These are phyloP conservation scores for Fomitopsis serialis DNA, from an alignment of 768 basidiomycete genomes.

Conservation along the genomic window DNA sequence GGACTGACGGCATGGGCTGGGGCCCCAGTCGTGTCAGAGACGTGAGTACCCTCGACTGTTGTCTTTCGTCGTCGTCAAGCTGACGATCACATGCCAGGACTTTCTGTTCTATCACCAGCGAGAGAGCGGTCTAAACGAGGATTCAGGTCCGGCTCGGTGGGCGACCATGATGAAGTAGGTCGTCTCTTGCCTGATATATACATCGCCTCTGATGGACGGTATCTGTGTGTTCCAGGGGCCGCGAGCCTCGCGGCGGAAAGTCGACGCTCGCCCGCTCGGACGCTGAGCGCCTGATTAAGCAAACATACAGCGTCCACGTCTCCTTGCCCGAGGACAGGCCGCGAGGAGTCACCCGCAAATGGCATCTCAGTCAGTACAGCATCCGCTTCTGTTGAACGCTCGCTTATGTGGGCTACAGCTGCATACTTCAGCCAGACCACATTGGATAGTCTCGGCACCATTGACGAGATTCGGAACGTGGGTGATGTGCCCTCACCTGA, in stretches of 20 bases:
- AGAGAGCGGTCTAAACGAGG: slow-evolving; percentile 35
- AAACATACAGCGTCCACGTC: slow-evolving; percentile 49
- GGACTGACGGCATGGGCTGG: slow-evolving; percentile 76
- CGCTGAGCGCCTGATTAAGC: slow-evolving; percentile 44
- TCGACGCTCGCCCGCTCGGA: slow-evolving; percentile 22
- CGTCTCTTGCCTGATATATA: slow-evolving; percentile 6
- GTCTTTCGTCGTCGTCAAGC: slow-evolving; percentile 1
- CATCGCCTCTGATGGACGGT: slow-evolving; percentile 11
- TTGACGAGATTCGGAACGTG: slow-evolving; percentile 64
- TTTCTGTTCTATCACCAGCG: slow-evolving; percentile 54
- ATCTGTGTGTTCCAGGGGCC: slow-evolving; percentile 26
- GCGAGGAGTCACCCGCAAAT: slow-evolving; percentile 40
- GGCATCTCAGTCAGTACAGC: slow-evolving; percentile 45
- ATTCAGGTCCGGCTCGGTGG: slow-evolving; percentile 58
- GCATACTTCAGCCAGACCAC: slow-evolving; percentile 82
- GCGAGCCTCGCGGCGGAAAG: slow-evolving; percentile 36
- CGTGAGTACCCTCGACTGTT: slow-evolving; percentile 11
- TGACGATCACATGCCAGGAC: slow-evolving; percentile 27
- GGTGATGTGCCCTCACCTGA: slow-evolving; percentile 66
- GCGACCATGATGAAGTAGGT: slow-evolving; percentile 32
- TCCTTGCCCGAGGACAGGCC: slow-evolving; percentile 38
- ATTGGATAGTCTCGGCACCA: slow-evolving; percentile 63
- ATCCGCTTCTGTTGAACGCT: background rate
- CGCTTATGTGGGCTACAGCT: slow-evolving; percentile 35
- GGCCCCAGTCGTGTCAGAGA: slow-evolving; percentile 72